phyloP scores from a whole-genome alignment of 2,329 filamentous ascomycete genomes.

The Aspergillus proliferans region DNA sequence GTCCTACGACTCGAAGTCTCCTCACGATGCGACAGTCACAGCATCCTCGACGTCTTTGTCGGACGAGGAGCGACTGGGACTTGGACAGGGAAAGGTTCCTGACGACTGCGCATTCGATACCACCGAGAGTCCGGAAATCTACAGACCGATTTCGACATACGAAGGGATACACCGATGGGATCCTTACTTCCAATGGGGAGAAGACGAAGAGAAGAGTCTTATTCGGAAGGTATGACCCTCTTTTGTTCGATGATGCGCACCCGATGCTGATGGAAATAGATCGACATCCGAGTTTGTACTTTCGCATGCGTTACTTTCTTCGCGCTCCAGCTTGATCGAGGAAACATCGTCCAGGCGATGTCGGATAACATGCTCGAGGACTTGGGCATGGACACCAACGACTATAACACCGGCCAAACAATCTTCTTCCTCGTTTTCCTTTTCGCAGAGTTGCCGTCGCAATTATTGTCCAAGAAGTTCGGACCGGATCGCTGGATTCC shows the following conservation, averaged over 20 bases:
- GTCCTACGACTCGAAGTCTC: constrained; percentile 6
- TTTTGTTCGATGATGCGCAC: background rate
- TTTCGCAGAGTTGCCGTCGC: constrained; percentile 54
- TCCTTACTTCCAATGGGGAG: constrained; percentile 40
- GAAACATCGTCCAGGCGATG: constrained; percentile 56
- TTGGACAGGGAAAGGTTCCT: constrained; percentile 3
- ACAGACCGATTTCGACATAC: constrained; percentile 38
- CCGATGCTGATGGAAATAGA: constrained; percentile 15
- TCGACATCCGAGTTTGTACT: constrained; percentile 38
- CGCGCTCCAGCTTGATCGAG: constrained; percentile 57
- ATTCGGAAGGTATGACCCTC: constrained; percentile 28
- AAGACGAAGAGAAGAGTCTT: constrained; percentile 38
- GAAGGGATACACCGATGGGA: constrained; percentile 47
- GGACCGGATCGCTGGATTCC: constrained; percentile 58
- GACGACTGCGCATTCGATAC: constrained; percentile 29
- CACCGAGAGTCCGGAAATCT: constrained; percentile 29
- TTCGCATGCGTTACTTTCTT: constrained; percentile 57
- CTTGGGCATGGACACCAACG: constrained; percentile 44
- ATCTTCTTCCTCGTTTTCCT: constrained; percentile 33
- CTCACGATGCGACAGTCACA: constrained; percentile 2
- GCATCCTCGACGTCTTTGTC: constrained; percentile 13
- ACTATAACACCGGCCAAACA: constrained; percentile 40
- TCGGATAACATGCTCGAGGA: constrained; percentile 55
- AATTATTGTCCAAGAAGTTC: constrained; percentile 54
- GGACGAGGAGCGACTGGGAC: constrained; percentile 2